phyloP scores from a whole-genome alignment of 495 filamentous ascomycete genomes.

The Daldinia loculata region DNA sequence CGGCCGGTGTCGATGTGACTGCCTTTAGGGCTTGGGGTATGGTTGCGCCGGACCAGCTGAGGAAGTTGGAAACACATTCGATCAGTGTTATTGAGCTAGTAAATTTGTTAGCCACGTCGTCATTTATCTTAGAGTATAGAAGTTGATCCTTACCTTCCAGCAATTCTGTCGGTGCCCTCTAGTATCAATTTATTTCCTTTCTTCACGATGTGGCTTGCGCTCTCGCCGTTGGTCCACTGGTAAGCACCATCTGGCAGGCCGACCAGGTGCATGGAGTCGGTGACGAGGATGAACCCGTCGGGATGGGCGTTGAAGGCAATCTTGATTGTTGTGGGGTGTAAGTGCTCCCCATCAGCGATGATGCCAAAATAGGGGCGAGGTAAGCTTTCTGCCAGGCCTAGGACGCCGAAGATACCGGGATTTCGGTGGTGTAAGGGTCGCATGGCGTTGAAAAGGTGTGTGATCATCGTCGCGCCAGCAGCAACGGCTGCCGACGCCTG shows the following conservation, averaged over 20 bases:
- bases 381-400: constrained; percentile 59
- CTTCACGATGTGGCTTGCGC: constrained; percentile 66
- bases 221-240: constrained; percentile 79
- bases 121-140: not conserved
- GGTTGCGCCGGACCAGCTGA: constrained; percentile 70
- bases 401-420: constrained; percentile 81
- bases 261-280: constrained; percentile 71
- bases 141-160: constrained; percentile 61
- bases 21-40: constrained; percentile 72
- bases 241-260: constrained; percentile 81
- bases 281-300: constrained; percentile 70
- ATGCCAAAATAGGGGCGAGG: constrained; percentile 69
- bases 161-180: constrained; percentile 76
- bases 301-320: constrained; percentile 70
- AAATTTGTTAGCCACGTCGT: constrained; percentile 19
- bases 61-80: constrained; percentile 83
- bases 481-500: constrained; percentile 70
- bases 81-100: constrained; percentile 72
- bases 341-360: constrained; percentile 73
- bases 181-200: constrained; percentile 70
- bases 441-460: constrained; percentile 93
- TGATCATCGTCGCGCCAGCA: constrained; percentile 83
- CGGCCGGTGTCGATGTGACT: constrained; percentile 76
- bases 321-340: constrained; percentile 69
- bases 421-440: constrained; percentile 83